Percentiles rank a stretch among this genome's conserved stretches.
Conservation (phyloP, 2,329 filamentous ascomycete species). For the Aureobasidium sp. region DNA sequence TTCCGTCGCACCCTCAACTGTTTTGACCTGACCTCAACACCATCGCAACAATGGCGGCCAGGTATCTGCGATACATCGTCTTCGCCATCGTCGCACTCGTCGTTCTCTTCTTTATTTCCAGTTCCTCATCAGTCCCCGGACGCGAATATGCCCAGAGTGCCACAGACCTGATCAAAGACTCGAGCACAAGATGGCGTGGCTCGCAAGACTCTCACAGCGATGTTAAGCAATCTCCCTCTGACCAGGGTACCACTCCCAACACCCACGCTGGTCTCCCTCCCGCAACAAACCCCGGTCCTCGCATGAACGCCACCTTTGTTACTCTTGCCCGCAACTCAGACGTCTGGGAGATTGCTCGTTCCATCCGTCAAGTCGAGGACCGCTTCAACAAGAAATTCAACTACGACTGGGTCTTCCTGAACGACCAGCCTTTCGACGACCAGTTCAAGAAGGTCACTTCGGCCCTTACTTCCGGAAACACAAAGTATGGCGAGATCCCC, state of each 20-base stretch:
- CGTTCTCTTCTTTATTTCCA: slow-evolving; percentile 77
- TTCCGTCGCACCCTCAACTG: not conserved
- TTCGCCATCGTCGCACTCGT: slow-evolving; percentile 70
- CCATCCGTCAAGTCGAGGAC: slow-evolving; percentile 93
- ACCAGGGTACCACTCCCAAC: slow-evolving; percentile 27
- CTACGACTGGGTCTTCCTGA: slow-evolving; percentile 99
- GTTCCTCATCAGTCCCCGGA: slow-evolving; percentile 40
- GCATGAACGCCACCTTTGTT: slow-evolving; percentile 96
- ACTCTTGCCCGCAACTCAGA: slow-evolving; percentile 89
- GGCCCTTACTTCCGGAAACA: slow-evolving; percentile 84
- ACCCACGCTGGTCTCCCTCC: slow-evolving; percentile 31
- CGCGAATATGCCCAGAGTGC: slow-evolving; percentile 29
- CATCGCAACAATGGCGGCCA: slow-evolving; percentile 54
- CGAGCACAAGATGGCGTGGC: slow-evolving; percentile 24
- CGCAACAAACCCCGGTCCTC: slow-evolving; percentile 55
- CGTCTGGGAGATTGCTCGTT: slow-evolving; percentile 93
- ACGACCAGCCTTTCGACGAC: slow-evolving; percentile 89
- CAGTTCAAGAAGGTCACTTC: slow-evolving; percentile 88
- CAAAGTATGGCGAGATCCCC: slow-evolving; percentile 83
- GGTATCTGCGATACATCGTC: slow-evolving; percentile 66
- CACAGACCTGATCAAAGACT: slow-evolving; percentile 30
- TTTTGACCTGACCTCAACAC: not conserved
- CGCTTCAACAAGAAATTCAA: slow-evolving; percentile 95
- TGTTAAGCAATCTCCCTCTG: slow-evolving; percentile 12
- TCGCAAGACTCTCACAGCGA: slow-evolving; percentile 17